Base-by-base conservation (phyloP, 2,329 filamentous ascomycete genomes). In the Microsporum canis region DNA sequence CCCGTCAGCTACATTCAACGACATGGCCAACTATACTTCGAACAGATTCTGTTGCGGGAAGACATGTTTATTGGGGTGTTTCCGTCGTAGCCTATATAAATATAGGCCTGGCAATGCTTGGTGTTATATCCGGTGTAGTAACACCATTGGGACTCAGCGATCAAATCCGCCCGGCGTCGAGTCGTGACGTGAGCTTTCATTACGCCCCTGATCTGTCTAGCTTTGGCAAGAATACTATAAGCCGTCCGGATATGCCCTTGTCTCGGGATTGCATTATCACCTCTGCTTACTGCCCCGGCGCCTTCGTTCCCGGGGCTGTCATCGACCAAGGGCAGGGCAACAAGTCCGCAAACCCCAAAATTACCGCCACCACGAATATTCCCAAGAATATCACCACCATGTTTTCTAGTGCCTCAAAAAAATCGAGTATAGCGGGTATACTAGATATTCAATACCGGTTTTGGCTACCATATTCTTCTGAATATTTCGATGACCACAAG, bases 91-190 rank as follows among this genome's bases (percentile, higher is more conserved):
- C 45, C 27, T 31, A 51, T 12, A 31, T 29, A 23, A 51, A 29
- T 14, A 29, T 51, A 29, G 45, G 45, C 5, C 10, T 51, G 8
- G 45, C 45, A 33, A 12, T 51, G 10, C 43, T 70, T 43, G 65
- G 62, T 14, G 63, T 73, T 0, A 55, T 73, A 6, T 71, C 78
- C 1, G 73, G 76, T 27, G 70, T 80, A 2, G 68, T 79, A 2
- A 79, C 77, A 0, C 78, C 78, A 0, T 66, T 80, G 3, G 78
- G 78, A 0, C 68, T 80, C 0, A 75, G 75, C 49, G 73, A 79
- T 4, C 65, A 69, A 3, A 63, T 78, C 34, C 67, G 66, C 0
- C 66, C 67, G 0, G 57, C 57, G 2, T 17, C 60, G 0, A 62
- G 67, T 1, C 62, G 64, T 5, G 59, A 63, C 2, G 36, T 63